phyloP scores from a whole-genome alignment of 805 yeast genomes.

The Metschnikowia proteae region DNA sequence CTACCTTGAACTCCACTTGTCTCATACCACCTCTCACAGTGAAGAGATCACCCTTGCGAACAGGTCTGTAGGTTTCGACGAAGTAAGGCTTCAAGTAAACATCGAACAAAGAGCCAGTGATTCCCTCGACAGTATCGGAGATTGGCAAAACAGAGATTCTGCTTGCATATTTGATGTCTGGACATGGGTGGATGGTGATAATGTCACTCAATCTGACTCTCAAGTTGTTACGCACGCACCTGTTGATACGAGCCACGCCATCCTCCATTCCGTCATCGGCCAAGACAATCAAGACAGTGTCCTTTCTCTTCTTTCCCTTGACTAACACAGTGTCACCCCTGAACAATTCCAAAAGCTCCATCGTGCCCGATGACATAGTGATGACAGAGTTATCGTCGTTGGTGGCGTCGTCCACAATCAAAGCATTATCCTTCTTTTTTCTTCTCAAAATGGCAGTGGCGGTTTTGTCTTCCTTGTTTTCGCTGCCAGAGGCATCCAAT shows the following conservation, averaged over 20 bases:
- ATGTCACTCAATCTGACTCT: conserved; percentile 93
- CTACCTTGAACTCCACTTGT: conserved; percentile 97
- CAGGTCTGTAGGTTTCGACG: conserved; percentile 98
- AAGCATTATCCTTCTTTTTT: conserved; percentile 95
- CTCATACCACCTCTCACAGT: conserved; percentile 99
- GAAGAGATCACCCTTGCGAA: conserved; percentile 94
- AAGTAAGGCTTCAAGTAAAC: conserved; percentile 96
- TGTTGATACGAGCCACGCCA: conserved; percentile 89
- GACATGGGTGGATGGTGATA: conserved; percentile 88
- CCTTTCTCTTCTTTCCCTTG: conserved; percentile 97
- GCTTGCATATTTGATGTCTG: conserved; percentile 95
- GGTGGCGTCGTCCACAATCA: conserved; percentile 94
- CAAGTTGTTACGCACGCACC: conserved; percentile 93
- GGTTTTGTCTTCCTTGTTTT: conserved; percentile 58
- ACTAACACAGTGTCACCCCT: conserved; percentile 97
- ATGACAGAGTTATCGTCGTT: conserved; percentile 97
- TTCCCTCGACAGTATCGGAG: conserved; percentile 97
- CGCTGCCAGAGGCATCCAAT: conserved; percentile 62
- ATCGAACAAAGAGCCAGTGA: conserved; percentile 94
- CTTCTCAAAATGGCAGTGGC: conserved; percentile 97
- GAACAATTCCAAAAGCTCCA: conserved; percentile 92
- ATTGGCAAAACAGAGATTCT: conserved; percentile 94
- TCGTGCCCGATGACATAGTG: conserved; percentile 89
- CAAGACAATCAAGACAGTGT: conserved; percentile 91
- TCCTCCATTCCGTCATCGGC: conserved; percentile 96